phyloP scores from a whole-genome alignment of 306 rosid species.

The Pterocarpus santalinus region DNA sequence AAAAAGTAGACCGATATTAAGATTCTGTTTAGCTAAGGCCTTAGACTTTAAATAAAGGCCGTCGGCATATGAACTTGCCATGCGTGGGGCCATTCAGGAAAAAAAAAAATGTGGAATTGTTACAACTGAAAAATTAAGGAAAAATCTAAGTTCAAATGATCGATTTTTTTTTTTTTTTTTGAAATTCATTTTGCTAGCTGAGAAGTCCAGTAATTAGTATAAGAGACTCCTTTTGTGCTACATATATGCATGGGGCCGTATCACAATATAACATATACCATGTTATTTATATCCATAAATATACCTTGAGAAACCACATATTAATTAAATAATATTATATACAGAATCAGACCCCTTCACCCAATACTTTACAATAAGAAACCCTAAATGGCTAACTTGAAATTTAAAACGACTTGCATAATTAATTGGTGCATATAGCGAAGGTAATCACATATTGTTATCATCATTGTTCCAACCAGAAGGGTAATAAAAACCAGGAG shows the following conservation, averaged over 20 bases:
- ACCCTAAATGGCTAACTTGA: constrained; percentile 40
- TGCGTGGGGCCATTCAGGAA: neutral
- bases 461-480: constrained; percentile 54
- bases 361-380: constrained; percentile 31
- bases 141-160: too few relatives aligned
- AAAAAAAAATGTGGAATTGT: too few relatives aligned
- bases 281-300: too few relatives aligned
- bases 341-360: neutral
- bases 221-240: too few relatives aligned
- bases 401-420: constrained; percentile 1
- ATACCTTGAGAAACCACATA: too few relatives aligned
- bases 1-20: constrained; percentile 26
- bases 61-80: constrained; percentile 12
- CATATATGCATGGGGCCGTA: too few relatives aligned
- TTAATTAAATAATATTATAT: too few relatives aligned
- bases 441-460: constrained; percentile 42
- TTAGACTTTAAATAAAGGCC: constrained; percentile 17
- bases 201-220: too few relatives aligned
- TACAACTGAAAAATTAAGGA: too few relatives aligned
- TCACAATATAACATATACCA: too few relatives aligned
- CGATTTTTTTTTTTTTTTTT: too few relatives aligned
- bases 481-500: constrained; percentile 49
- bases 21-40: constrained; percentile 43
- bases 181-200: too few relatives aligned
- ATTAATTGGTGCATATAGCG: neutral